These are phyloP conservation scores for Entamoeba nuttalli DNA, from an alignment of 208 protist genomes.

Conservation along the genomic window DNA sequence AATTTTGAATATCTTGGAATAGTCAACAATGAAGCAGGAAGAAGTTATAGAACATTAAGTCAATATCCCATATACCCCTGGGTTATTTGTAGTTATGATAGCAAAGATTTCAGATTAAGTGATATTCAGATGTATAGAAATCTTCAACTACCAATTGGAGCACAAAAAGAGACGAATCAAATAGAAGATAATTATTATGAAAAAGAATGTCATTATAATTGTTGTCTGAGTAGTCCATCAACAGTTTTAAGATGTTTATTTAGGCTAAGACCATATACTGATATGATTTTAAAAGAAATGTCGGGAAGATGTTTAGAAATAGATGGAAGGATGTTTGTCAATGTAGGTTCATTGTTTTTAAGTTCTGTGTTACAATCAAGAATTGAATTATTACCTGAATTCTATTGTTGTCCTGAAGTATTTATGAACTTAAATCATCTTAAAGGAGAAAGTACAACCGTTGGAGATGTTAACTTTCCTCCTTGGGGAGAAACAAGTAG, in stretches of 20 bases:
- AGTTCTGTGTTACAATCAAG: neutral
- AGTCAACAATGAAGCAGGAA: conserved; percentile 19
- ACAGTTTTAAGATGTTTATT: neutral
- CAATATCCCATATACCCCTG: conserved; percentile 36
- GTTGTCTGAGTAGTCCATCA: neutral
- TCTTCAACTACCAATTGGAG: conserved; percentile 41
- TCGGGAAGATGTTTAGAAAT: neutral
- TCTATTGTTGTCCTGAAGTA: neutral
- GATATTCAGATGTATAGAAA: conserved; percentile 41
- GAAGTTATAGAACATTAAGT: conserved; percentile 7
- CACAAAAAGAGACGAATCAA: conserved; percentile 4
- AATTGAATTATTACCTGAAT: neutral
- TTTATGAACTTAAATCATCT: neutral
- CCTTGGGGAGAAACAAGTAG: neutral
- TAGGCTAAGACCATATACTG: neutral
- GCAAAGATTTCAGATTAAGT: conserved; percentile 26
- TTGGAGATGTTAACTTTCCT: neutral
- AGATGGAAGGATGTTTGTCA: neutral
- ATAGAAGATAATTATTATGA: neutral
- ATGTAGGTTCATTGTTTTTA: neutral
- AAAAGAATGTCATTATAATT: neutral
- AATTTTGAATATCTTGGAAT: conserved; percentile 32
- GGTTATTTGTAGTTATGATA: conserved; percentile 27
- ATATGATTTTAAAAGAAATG: neutral
- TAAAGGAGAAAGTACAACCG: neutral